Percentiles rank a stretch among this genome's conserved stretches.
Evolutionary conservation across 2,329 filamentous ascomycete species (phyloP).

Genomic region (Zasmidium angulare): DNA sequence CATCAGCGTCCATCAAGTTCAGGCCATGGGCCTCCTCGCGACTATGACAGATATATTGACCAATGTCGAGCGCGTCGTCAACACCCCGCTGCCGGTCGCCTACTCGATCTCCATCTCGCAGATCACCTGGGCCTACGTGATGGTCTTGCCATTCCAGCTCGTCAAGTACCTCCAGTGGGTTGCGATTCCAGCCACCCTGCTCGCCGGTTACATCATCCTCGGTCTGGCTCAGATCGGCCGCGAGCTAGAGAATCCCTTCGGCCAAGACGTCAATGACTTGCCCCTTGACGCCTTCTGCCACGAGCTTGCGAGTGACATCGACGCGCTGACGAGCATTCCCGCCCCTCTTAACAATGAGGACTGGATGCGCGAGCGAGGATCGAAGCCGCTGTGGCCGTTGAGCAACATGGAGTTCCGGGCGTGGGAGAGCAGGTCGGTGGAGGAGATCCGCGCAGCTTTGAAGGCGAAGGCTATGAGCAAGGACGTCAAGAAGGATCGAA

Average conservation of each 20-base stretch:
- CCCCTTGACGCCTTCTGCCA: constrained; percentile 75
- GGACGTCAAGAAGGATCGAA: constrained; percentile 27
- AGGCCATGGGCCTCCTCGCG: constrained; percentile 58
- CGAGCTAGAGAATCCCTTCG: constrained; percentile 85
- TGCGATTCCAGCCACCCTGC: constrained; percentile 73
- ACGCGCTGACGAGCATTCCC: constrained; percentile 65
- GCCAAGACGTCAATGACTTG: constrained; percentile 78
- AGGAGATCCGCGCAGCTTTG: constrained; percentile 45
- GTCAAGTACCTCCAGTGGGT: constrained; percentile 64
- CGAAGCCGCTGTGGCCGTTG: constrained; percentile 61
- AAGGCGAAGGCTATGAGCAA: constrained; percentile 39
- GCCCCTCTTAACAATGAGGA: constrained; percentile 50
- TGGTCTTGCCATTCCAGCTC: constrained; percentile 80
- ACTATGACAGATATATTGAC: constrained; percentile 70
- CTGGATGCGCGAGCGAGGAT: constrained; percentile 51
- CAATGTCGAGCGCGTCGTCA: constrained; percentile 74
- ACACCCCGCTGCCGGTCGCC: constrained; percentile 77
- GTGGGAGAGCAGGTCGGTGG: constrained; percentile 39
- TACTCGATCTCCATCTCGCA: constrained; percentile 84
- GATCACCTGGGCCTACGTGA: constrained; percentile 81
- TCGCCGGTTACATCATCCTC: constrained; percentile 75
- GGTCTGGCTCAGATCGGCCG: constrained; percentile 73
- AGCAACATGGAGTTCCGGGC: constrained; percentile 40
- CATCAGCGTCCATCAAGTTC: constrained; percentile 59
- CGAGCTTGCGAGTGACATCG: constrained; percentile 71